Percentiles rank a stretch among this genome's conserved stretches.
phyloP scores from a whole-genome alignment of 2,329 filamentous ascomycete species.

The Xylogone sp. region DNA sequence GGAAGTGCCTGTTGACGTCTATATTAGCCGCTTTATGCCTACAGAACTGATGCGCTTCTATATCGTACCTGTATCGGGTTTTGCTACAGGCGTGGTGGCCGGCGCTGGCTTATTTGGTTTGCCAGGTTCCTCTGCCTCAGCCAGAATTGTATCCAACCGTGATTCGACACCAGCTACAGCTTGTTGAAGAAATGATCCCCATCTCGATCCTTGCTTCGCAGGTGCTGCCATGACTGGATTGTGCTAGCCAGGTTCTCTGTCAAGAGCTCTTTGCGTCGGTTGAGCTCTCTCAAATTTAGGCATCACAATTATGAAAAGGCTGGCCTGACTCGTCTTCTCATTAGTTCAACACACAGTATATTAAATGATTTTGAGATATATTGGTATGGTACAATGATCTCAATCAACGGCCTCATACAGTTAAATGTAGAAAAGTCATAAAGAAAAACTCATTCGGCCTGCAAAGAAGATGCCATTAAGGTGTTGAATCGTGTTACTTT shows the following conservation, averaged over 20 bases:
- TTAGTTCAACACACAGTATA: not conserved
- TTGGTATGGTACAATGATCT: not conserved
- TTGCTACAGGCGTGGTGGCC: constrained; percentile 27
- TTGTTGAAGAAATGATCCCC: constrained; percentile 80
- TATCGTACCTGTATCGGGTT: constrained; percentile 32
- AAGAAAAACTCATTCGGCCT: not conserved
- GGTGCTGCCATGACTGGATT: constrained; percentile 24
- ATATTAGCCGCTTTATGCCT: constrained; percentile 6
- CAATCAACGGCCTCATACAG: not conserved
- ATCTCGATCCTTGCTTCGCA: constrained; percentile 52
- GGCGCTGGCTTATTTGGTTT: constrained; percentile 37
- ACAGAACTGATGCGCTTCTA: not conserved
- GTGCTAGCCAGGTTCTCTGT: constrained; percentile 9
- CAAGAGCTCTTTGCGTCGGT: constrained; percentile 14
- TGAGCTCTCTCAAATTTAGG: constrained; percentile 13
- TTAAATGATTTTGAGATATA: not conserved
- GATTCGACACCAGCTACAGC: constrained; percentile 94
- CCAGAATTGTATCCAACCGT: constrained; percentile 83
- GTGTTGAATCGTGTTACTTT: not conserved
- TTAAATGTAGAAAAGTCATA: not conserved
- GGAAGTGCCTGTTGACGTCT: constrained; percentile 41
- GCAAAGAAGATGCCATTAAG: not conserved
- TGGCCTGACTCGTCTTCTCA: not conserved
- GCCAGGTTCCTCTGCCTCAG: constrained; percentile 64
- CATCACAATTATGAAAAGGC: constrained; percentile 13